Conservation (phyloP, 768 basidiomycete genomes). For the Rhodotorula graminis region DNA sequence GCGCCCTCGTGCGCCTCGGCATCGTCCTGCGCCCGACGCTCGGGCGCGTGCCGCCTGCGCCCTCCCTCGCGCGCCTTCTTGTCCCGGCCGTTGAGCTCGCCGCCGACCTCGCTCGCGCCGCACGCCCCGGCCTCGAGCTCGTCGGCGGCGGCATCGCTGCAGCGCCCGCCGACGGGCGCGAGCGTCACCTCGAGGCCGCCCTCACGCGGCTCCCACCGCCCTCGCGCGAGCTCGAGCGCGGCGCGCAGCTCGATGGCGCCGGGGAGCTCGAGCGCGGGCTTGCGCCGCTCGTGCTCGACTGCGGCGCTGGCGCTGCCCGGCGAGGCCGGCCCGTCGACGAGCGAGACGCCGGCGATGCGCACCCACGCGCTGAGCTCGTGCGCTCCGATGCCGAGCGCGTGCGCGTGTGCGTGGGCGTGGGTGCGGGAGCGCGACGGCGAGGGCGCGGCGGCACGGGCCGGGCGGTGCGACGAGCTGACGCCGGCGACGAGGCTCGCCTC, state of each 20-base stretch:
- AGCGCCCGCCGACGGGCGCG: slow-evolving; percentile 1
- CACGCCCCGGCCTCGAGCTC: not conserved
- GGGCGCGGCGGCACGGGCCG: too few species aligned
- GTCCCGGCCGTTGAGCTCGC: too few species aligned
- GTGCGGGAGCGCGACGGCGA: too few species aligned
- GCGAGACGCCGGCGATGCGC: not conserved
- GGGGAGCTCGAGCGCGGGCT: slow-evolving; percentile 7
- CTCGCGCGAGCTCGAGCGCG: not conserved
- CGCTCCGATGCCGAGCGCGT: too few species aligned
- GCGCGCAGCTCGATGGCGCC: not conserved
- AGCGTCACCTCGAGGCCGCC: not conserved
- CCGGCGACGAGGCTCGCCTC: not conserved
- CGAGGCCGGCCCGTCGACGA: not conserved
- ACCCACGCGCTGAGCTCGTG: not conserved
- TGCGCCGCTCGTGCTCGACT: not conserved
- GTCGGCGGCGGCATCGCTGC: too few species aligned
- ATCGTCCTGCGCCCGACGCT: too few species aligned
- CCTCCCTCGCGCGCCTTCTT: too few species aligned
- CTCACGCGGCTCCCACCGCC: not conserved
- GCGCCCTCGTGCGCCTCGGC: not conserved
- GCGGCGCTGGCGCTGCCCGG: not conserved
- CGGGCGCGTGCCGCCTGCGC: too few species aligned
- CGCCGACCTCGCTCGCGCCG: too few species aligned
- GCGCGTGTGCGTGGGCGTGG: too few species aligned
- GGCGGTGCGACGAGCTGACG: not conserved